Percentiles rank a stretch among this genome's conserved stretches.
Evolutionary conservation across 2,329 filamentous ascomycete genomes (phyloP).

Genomic region (Stemphylium lycopersici): DNA sequence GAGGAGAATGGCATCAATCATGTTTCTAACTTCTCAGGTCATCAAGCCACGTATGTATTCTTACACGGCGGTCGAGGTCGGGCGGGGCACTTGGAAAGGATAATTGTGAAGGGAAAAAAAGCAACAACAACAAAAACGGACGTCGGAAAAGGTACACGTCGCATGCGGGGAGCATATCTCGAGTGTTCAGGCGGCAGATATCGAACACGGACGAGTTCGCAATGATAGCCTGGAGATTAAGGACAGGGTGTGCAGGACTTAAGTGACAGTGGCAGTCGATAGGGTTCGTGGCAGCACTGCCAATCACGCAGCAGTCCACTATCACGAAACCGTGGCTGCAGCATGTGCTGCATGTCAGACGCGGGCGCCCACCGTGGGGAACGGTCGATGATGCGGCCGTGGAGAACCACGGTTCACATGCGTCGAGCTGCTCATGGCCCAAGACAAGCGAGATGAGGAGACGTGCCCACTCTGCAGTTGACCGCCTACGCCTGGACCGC

Average conservation of each 20-base stretch:
- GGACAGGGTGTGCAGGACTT: background rate
- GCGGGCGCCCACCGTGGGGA: slow-evolving; percentile 7
- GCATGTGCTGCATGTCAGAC: slow-evolving; percentile 26
- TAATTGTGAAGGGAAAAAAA: background rate
- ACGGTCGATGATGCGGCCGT: slow-evolving; percentile 13
- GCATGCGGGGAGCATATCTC: background rate
- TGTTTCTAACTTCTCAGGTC: too few relatives aligned
- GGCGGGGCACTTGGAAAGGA: background rate
- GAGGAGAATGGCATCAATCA: too few relatives aligned
- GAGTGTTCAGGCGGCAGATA: too few relatives aligned
- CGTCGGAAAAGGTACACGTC: background rate
- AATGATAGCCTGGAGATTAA: background rate
- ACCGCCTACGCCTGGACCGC: slow-evolving; percentile 1
- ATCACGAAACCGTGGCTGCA: slow-evolving; percentile 10
- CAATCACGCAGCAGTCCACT: slow-evolving; percentile 5
- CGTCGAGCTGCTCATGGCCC: background rate
- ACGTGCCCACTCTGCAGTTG: background rate
- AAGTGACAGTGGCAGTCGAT: background rate
- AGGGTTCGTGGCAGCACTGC: background rate
- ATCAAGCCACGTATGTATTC: too few relatives aligned
- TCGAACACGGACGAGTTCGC: background rate
- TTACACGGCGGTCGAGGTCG: too few relatives aligned
- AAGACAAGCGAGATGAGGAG: background rate
- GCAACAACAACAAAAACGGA: too few relatives aligned
- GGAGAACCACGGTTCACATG: slow-evolving; percentile 19